Evolutionary conservation across 768 basidiomycete genomes (phyloP), one percentile per base, ranked within the genome.

Genomic region (Roridomyces roridus): DNA sequence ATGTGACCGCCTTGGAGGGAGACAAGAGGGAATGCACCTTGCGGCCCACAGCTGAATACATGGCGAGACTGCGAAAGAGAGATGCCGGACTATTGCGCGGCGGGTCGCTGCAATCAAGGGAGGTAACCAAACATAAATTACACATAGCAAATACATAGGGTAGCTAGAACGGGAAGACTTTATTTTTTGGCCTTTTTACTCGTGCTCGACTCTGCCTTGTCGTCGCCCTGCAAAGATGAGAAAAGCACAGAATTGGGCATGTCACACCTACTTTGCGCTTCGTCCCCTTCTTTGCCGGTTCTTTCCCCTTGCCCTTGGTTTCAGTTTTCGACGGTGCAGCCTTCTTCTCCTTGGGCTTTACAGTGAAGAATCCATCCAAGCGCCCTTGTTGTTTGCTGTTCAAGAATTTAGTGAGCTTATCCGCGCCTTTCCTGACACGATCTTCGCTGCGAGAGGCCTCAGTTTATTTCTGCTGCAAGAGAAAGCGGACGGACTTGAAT

Each of bases 301-400:
- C 70, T 60, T 77, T 79, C 34, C 71, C 69, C 59, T 74, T 77
- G 23, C 72, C 72, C 51, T 70, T 75, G 45, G 68, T 74, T 59
- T 80, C 52, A 20, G 17, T 78, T 28, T 65, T 65, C 35, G 29
- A 40, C 21, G 68, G 60, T 14, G 68, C 65, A 6, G 51, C 23
- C 34, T 69, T 67, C 36, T 78, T 83, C 37, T 85, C 81, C 51
- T 85, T 83, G 6, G 84, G 76, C 66, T 90, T 86, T 11, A 86
- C 85, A 1, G 88, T 85, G 75, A 99, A 99, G 75, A 99, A 99
- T 0, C 94, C 90, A 66, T 98, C 97, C 14, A 99, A 80, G 10
- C 97, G 87, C 9, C 97, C 96, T 74, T 99, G 97, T 66, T 98
- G 97, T 68, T 98, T 98, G 29, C 87, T 85, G 48, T 85, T 87